Evolutionary conservation across 2,329 filamentous ascomycete species (phyloP), one percentile per base, ranked within the genome.

Genomic region (Fusarium sp.): DNA sequence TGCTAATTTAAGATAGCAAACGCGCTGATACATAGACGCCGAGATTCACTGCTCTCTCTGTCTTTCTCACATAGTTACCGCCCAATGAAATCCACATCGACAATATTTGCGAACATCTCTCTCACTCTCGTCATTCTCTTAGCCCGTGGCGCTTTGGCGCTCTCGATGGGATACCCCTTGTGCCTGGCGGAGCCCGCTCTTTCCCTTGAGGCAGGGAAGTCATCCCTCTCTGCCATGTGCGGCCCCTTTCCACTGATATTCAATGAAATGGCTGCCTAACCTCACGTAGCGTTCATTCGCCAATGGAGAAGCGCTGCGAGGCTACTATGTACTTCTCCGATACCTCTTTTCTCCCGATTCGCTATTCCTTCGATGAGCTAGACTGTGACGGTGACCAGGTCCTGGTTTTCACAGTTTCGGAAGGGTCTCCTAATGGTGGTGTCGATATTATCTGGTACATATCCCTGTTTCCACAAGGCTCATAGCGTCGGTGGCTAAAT

Each of bases 1-100:
- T 6, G 13, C 13, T 35, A 35, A 45, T 49, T 49, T 38, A 49
- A 49, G 36, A 39, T 40, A 49, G 26, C 19, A 40, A 25, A 39
- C 50, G 41, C 42, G 50, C 50, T 19, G 9, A 24, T 53, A 53
- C 28, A 46, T 53, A 53, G 45, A 31, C 50, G 50, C 50, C 42
- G 15, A 26, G 19, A n/a, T 35, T 22, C 11, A 50, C 6, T 15
- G 10, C 15, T 7, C 24, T 22, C 15, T 34, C 42, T 15, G 12
- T 11, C 29, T 7, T 31, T 31, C 29, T 31, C 29, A 11, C 29
- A 31, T 11, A 31, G 6, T 31, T 31, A 11, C 29, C 9, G 29
- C 29, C 29, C 9, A 31, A 31, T 31, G 29, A 31, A 31, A 24
- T 15, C 28, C n/a, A 22, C 22, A 45, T 25, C 12, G 7, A 45